Percentiles rank a stretch among this genome's conserved stretches.
phyloP scores from a whole-genome alignment of 805 yeast genomes.

The Kazachstania martiniae region DNA sequence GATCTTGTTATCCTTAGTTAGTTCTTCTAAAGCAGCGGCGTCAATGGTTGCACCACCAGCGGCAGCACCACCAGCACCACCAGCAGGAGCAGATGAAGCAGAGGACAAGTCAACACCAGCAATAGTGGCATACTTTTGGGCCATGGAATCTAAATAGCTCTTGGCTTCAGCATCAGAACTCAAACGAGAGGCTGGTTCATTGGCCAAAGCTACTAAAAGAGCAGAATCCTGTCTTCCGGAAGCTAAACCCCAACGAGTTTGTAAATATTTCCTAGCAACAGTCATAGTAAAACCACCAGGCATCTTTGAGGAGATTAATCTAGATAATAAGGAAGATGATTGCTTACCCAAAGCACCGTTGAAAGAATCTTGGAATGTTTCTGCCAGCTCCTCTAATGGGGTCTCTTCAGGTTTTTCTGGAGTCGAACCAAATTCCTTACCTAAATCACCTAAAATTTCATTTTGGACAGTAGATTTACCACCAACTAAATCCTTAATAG shows the following conservation, averaged over 20 bases:
- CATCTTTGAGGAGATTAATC: constrained; percentile 94
- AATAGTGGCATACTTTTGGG: constrained; percentile 75
- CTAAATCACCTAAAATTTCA: constrained; percentile 96
- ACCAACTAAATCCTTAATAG: constrained; percentile 93
- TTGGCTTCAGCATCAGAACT: constrained; percentile 85
- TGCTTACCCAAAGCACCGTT: constrained; percentile 88
- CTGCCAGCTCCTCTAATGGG: constrained; percentile 92
- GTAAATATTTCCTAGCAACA: constrained; percentile 83
- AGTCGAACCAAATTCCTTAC: constrained; percentile 94
- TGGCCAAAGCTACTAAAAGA: constrained; percentile 68
- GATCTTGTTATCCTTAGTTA: constrained; percentile 38
- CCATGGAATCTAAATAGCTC: constrained; percentile 68
- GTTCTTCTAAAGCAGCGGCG: constrained; percentile 83
- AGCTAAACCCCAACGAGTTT: constrained; percentile 86
- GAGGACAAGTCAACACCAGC: constrained; percentile 70
- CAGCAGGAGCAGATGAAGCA: constrained; percentile 42
- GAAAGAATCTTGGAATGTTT: constrained; percentile 85
- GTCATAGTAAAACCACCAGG: constrained; percentile 98
- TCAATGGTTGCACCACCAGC: constrained; percentile 85
- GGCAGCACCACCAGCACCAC: constrained; percentile 42
- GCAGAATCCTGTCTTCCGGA: constrained; percentile 91
- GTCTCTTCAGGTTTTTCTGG: constrained; percentile 99
- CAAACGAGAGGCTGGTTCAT: constrained; percentile 86
- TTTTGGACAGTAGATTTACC: constrained; percentile 98
- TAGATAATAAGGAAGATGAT: constrained; percentile 76